Base-by-base conservation (phyloP, 805 yeast species). In the Saccharomyces paradoxus region DNA sequence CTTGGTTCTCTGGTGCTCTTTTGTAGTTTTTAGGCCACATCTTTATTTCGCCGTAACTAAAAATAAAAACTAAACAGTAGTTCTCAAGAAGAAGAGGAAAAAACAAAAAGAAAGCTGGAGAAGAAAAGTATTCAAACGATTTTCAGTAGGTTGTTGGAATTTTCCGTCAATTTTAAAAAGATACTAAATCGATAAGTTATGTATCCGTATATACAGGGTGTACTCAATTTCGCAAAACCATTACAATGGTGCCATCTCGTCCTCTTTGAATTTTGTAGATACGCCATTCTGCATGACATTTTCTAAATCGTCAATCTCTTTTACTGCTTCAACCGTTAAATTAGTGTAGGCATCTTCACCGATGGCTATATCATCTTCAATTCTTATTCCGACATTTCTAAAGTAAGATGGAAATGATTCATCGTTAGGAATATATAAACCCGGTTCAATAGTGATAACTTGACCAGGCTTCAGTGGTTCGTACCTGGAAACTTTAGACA, bases 361-460 rank as follows among this genome's bases (percentile, higher is more conserved):
- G 41, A 91, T 81, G 0, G 86, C 96, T 41, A 92, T 79, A 68
- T 94, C 91, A 72, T 94, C 99, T 70, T 94, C 99, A 31, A 94
- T 87, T 63, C 99, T 82, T 27, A 94, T 87, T 1, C 98, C 99
- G 51, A 94, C 85, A 30, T 91, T 91, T 64, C 88, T 84, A 73
- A 81, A 92, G 61, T 82, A 82, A 57, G 79, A 76, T 24, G 99
- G 98, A 78, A 84, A 92, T 55, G 74, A 75, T 27, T 66, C 60
- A 53, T 79, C 82, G 60, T 80, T 76, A 0, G 99, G 98, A 47
- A 95, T 80, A 67, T 94, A 94, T 29, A 94, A 78, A 28, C 99
- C 99, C 0, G 99, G 99, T 68, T 95, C 99, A 26, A 95, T 82
- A 1, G 99, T 94, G 50, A 94, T 76, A 3, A 92, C 97, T 66